Base-by-base conservation (phyloP, 176 grass and related monocot genomes). In the Aechmea fasciata region DNA sequence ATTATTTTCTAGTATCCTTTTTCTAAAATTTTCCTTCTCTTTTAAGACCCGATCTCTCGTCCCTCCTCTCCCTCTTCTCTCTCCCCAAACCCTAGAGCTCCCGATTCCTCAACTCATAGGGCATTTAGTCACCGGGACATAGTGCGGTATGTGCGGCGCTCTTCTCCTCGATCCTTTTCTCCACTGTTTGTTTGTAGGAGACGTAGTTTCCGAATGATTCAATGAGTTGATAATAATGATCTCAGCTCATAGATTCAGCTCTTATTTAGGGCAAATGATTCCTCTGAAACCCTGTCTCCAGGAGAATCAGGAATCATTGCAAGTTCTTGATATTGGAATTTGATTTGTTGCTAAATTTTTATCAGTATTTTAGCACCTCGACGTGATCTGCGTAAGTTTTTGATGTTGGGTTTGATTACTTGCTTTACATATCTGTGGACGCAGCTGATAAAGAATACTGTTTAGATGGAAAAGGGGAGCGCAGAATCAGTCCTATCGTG, bases 391-490 rank as follows among this genome's bases (percentile, higher is more conserved):
- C n/a, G 17, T 52, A 7, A 41, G 33, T 41, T 41, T 41, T 41
- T 41, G 33, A 41, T 41, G 2, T 41, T 41, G 5, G 6, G 33
- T 41, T 41, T 41, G 33, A 41, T 41, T 41, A 41, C 33, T 41
- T 41, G 33, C 33, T 41, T 6, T 41, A 41, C 6, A 41, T 41
- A 33, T 33, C 6, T 33, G 29, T 33, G 29, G 71, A 63, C 24
- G 54, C 67, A 49, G 55, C 63, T 63, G 29, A 13, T 15, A 18
- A 4, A 11, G 48, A 3, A 11, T 33, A 41, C 22, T 61, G 15
- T 3, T 41, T 12, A 23, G 71, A 99, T 99, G 94, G 82, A 87
- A 64, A 95, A 90, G 66, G 83, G 33, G 23, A 68, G 69, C 48
- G 10, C 79, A 13, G 94, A 93, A 67, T 75, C 82, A 29, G 78